Conservation (phyloP, 1,284 basidiomycete genomes). For the Mycosarcoma maydis region DNA sequence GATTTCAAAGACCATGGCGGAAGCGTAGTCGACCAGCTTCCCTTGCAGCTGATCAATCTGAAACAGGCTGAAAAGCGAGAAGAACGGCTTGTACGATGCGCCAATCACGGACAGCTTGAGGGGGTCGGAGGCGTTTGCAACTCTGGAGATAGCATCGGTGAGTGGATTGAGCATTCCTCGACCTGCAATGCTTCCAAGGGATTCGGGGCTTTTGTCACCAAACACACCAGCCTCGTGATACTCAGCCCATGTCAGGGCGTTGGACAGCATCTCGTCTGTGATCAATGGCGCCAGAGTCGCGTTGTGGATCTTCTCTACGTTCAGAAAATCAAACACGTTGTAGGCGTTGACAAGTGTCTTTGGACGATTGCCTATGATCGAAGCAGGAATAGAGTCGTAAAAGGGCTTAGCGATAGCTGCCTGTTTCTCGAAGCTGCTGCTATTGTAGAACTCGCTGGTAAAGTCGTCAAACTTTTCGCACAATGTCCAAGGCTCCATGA, state of each 20-base stretch:
- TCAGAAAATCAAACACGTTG: constrained; percentile 76
- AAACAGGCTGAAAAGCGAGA: constrained; percentile 80
- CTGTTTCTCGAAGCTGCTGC: constrained; percentile 72
- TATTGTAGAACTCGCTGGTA: constrained; percentile 60
- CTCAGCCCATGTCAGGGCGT: constrained; percentile 72
- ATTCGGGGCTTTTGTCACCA: constrained; percentile 73
- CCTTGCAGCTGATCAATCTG: constrained; percentile 26
- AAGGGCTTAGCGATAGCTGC: constrained; percentile 74
- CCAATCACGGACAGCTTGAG: constrained; percentile 78
- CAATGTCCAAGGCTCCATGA: constrained; percentile 83
- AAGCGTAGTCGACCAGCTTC: constrained; percentile 77
- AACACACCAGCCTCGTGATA: constrained; percentile 83
- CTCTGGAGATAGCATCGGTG: constrained; percentile 76
- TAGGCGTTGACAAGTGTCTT: constrained; percentile 76
- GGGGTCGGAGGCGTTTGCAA: constrained; percentile 80
- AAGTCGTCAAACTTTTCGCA: constrained; percentile 47
- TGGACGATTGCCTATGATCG: constrained; percentile 76
- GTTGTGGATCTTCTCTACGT: constrained; percentile 75
- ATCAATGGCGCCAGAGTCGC: constrained; percentile 42
- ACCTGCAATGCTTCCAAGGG: constrained; percentile 84
- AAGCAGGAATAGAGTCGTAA: constrained; percentile 74
- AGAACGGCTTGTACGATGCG: constrained; percentile 87
- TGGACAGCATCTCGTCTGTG: constrained; percentile 22
- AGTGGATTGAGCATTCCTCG: constrained; percentile 79
- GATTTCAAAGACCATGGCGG: constrained; percentile 81